These are phyloP conservation scores for Penicillium cataractarum DNA, from an alignment of 495 filamentous ascomycete species.

Conservation along the genomic window DNA sequence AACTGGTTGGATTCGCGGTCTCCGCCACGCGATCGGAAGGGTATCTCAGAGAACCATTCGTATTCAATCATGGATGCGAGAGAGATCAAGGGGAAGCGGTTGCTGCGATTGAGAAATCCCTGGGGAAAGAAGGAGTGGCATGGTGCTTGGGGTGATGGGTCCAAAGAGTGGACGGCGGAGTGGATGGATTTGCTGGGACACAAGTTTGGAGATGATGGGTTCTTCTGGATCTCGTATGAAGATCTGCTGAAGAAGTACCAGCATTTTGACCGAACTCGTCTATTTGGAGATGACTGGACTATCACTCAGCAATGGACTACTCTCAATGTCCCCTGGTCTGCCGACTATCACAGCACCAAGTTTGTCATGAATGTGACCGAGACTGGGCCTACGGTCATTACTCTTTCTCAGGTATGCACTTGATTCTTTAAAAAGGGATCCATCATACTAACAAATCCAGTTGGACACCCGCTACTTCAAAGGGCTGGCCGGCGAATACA, in stretches of 20 bases:
- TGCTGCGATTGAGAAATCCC: slow-evolving; percentile 80
- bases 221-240: slow-evolving; percentile 75
- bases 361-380: slow-evolving; percentile 72
- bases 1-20: slow-evolving; percentile 53
- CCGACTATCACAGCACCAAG: slow-evolving; percentile 82
- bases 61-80: slow-evolving; percentile 86
- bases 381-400: slow-evolving; percentile 72
- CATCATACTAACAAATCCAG: slow-evolving; percentile 30
- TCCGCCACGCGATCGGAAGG: slow-evolving; percentile 59
- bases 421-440: not conserved
- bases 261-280: slow-evolving; percentile 82
- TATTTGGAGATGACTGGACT: slow-evolving; percentile 84
- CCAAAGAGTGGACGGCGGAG: slow-evolving; percentile 87
- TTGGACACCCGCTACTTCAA: slow-evolving; percentile 85
- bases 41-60: slow-evolving; percentile 80
- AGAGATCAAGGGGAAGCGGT: slow-evolving; percentile 72
- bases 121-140: slow-evolving; percentile 88
- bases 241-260: slow-evolving; percentile 85
- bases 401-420: slow-evolving; percentile 65
- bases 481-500: slow-evolving; percentile 82
- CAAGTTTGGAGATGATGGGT: slow-evolving; percentile 86
- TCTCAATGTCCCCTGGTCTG: slow-evolving; percentile 80
- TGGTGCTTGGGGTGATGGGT: slow-evolving; percentile 84
- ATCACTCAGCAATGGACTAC: slow-evolving; percentile 85
- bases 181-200: slow-evolving; percentile 82